Evolutionary conservation across 1,284 basidiomycete species (phyloP).

Genomic region (Moniliophthora roreri): DNA sequence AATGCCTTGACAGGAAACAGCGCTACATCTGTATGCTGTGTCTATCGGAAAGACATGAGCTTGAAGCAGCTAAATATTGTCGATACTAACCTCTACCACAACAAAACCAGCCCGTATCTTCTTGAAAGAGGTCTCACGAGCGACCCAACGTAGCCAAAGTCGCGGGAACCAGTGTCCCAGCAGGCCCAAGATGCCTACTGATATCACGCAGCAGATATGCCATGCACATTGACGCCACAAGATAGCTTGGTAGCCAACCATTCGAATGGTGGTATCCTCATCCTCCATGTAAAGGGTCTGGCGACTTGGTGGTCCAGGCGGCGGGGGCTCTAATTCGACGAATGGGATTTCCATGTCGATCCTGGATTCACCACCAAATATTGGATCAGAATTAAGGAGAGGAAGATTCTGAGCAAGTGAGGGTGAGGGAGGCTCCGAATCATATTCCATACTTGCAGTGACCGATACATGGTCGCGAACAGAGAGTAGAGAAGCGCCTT

Average conservation of each 20-base stretch:
- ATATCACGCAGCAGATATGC: conserved; percentile 69
- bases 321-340: conserved; percentile 61
- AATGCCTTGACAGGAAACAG: conserved; percentile 71
- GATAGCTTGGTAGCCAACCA: conserved; percentile 86
- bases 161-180: conserved; percentile 93
- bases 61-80: conserved; percentile 1
- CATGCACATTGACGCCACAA: conserved; percentile 69
- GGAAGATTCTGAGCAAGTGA: conserved; percentile 56
- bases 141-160: conserved; percentile 88
- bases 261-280: conserved; percentile 88
- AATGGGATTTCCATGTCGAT: conserved; percentile 74
- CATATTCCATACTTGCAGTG: conserved; percentile 62
- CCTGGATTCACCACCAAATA: conserved; percentile 79
- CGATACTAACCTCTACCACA: conserved; percentile 80
- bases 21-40: conserved; percentile 79
- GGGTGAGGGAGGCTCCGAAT: conserved; percentile 66
- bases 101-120: conserved; percentile 73
- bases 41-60: conserved; percentile 44
- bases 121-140: conserved; percentile 82
- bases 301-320: conserved; percentile 74
- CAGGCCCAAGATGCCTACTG: conserved; percentile 78
- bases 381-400: conserved; percentile 67
- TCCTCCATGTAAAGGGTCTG: conserved; percentile 90
- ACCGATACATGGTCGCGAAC: conserved; percentile 40
- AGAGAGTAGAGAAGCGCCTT: conserved; percentile 29